phyloP scores from a whole-genome alignment of 768 basidiomycete genomes.

The Suillus weaverae region DNA sequence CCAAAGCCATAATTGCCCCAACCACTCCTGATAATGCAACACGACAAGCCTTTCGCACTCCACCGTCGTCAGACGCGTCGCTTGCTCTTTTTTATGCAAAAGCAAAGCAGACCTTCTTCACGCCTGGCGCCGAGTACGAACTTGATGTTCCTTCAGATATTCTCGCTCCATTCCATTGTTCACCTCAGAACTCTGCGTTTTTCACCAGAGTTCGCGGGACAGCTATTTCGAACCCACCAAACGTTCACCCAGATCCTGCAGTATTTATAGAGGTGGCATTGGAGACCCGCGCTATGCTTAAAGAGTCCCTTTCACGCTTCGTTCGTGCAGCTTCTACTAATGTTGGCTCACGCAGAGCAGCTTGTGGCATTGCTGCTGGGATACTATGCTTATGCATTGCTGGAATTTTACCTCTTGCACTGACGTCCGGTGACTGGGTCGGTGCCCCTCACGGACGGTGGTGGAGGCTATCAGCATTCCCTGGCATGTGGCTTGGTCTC shows the following conservation, averaged over 20 bases:
- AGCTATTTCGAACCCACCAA: slow-evolving; percentile 28
- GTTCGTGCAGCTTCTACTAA: slow-evolving; percentile 65
- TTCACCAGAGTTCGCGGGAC: slow-evolving; percentile 11
- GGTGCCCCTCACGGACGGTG: slow-evolving; percentile 41
- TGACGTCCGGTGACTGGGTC: slow-evolving; percentile 42
- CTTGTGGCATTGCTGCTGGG: slow-evolving; percentile 71
- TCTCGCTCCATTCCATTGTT: slow-evolving; percentile 57
- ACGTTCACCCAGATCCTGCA: slow-evolving; percentile 60
- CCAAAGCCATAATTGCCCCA: slow-evolving; percentile 27
- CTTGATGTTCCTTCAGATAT: slow-evolving; percentile 68
- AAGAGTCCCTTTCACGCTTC: slow-evolving; percentile 64
- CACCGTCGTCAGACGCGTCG: slow-evolving; percentile 45
- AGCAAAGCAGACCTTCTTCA: slow-evolving; percentile 81
- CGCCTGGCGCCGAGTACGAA: slow-evolving; percentile 68
- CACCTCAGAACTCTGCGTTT: slow-evolving; percentile 33
- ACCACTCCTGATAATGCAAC: slow-evolving; percentile 22
- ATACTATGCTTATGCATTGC: slow-evolving; percentile 47
- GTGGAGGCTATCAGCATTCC: slow-evolving; percentile 59
- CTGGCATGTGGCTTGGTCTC: slow-evolving; percentile 71
- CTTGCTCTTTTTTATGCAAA: slow-evolving; percentile 76
- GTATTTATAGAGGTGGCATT: slow-evolving; percentile 60
- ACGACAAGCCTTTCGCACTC: slow-evolving; percentile 29
- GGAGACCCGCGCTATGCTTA: slow-evolving; percentile 58
- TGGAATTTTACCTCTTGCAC: slow-evolving; percentile 51
- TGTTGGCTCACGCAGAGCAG: slow-evolving; percentile 67